Evolutionary conservation across 768 basidiomycete species (phyloP), one percentile per base, ranked within the genome.

Genomic region (Tulasnella sp.): DNA sequence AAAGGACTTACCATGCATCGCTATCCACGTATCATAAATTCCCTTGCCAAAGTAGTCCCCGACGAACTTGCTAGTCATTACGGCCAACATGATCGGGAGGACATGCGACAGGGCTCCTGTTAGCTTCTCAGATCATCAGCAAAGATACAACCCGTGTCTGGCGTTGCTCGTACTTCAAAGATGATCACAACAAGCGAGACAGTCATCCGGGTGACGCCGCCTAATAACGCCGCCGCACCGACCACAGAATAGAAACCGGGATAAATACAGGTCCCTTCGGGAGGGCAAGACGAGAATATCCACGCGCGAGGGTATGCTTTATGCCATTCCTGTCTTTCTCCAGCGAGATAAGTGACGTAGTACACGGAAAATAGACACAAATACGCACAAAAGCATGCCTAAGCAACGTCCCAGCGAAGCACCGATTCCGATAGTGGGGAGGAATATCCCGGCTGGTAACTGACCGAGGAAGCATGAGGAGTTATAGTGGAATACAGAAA

Each of bases 221-320:
- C 83, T 4, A 86, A 69, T 82, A 85, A 81, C 1, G 82, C 81
- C 39, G 83, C 78, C 27, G 84, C 84, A 2, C 84, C 84, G 27
- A 86, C 80, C 17, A 86, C 82, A 21, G 83, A 80, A 64, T 86
- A 86, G 65, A 85, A 85, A 27, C 82, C 84, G 6, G 83, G 84
- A 11, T 79, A 84, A 35, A 86, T 76, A 63, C 84, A 86, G 46
- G 75, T 73, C 27, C 79, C 74, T 63, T 86, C 84, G 1, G 84
- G 82, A 19, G 83, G 82, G 66, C 84, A 86, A 0, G 82, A 77
- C 21, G 77, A 69, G 66, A 86, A 86, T 37, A 83, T 73, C 81
- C 81, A 84, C 1, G 82, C 78, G 9, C 68, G 74, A 6, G 83
- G 81, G 63, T 82, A 77, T n/a, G 79, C 72, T 31, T 77, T 77